Conservation (phyloP, 345 rosid species). For the Lepidium didymum region DNA sequence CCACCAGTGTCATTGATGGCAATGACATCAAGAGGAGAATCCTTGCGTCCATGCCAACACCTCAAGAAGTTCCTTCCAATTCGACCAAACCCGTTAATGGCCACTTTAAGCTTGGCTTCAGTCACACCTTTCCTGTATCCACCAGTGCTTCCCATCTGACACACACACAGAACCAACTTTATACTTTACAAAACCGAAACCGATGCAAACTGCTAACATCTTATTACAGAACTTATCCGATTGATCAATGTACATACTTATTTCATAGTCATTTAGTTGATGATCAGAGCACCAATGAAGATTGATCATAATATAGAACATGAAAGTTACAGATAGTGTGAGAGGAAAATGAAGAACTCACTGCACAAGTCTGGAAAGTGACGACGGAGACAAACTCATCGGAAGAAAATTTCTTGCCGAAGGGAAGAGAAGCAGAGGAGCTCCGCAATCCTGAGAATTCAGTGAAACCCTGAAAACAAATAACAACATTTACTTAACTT, state of each 20-base stretch:
- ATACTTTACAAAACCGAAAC: not conserved
- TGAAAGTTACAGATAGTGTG: not conserved
- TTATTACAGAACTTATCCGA: not conserved
- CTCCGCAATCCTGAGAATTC: constrained; percentile 71
- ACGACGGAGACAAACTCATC: constrained; percentile 61
- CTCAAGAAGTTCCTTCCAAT: constrained; percentile 96
- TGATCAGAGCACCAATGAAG: not conserved
- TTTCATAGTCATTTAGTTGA: not conserved
- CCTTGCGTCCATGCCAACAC: constrained; percentile 94
- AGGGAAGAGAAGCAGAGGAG: constrained; percentile 57
- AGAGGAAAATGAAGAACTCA: constrained; percentile 32
- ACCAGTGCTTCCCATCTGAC: constrained; percentile 56
- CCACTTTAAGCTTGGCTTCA: constrained; percentile 85
- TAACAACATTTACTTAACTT: not conserved
- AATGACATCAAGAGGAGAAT: constrained; percentile 80
- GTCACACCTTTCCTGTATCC: constrained; percentile 60
- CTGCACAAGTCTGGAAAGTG: constrained; percentile 74
- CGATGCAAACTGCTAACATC: not conserved
- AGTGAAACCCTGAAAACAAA: constrained; percentile 47
- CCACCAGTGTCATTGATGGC: constrained; percentile 88
- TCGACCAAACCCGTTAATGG: constrained; percentile 88
- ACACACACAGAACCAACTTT: not conserved
- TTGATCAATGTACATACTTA: not conserved
- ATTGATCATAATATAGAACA: not conserved
- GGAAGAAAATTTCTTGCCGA: constrained; percentile 47